Base-by-base conservation (phyloP, 73 alveolate genomes). In the Stentor coeruleus region DNA sequence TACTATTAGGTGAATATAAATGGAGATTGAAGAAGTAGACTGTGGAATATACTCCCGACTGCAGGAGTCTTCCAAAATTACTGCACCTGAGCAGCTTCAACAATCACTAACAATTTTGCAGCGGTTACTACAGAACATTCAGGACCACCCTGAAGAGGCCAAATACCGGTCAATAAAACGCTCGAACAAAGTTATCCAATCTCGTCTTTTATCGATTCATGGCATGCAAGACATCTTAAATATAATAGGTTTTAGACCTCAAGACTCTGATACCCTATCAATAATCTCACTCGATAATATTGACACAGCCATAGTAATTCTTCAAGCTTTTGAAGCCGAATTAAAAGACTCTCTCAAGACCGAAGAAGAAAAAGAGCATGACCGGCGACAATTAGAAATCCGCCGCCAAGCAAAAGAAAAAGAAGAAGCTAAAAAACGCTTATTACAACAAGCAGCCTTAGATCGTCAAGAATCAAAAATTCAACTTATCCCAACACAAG, bases 61-160 rank as follows among this genome's bases (percentile, higher is more conserved):
- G 28, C 66, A 49, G 20, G 6, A 6, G 6, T 49, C 66, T 20
- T 20, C 6, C 6, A 49, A 49, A 20, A 20, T 20, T 49, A 11
- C 66, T 11, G 66, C 6, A 6, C 66, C 66, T 11, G 20, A 20
- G 28, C 66, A 49, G 28, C 66, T 49, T 6, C 6, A 49, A 49
- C 28, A 11, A 11, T 49, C 66, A 20, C 6, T 49, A 11, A 11
- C 66, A 20, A 49, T 20, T 49, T 20, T 49, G 6, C 66, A 11
- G 28, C 66, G 66, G 28, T 30, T 75, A 20, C 77, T 39, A 15
- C 77, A 36, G n/a, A 75, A 75, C 76, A 75, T 75, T 14, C 26
- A 35, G n/a, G 75, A 75, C n/a, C 83, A 75, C 83, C 83, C 83
- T 14, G 76, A 28, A 36, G 83, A 75, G 76, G 83, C 83, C 80